Evolutionary conservation across 2,329 filamentous ascomycete genomes (phyloP).

Genomic region (Ceratocystis cacaofunesta): DNA sequence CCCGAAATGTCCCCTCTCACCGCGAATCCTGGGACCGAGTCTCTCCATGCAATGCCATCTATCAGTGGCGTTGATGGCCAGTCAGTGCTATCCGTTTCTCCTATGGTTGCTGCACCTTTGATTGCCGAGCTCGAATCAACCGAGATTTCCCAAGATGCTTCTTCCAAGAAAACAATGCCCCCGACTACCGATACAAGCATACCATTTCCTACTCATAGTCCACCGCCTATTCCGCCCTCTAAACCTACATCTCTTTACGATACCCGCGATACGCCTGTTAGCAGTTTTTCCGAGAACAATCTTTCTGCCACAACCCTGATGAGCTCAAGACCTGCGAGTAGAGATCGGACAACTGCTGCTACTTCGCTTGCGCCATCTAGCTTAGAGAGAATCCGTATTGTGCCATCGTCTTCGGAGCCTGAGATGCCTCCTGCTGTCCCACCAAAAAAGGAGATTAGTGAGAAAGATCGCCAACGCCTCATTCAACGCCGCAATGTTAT

Average conservation of each 20-base stretch:
- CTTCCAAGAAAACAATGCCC: neutral
- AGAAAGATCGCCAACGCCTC: conserved; percentile 51
- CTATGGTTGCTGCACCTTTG: neutral
- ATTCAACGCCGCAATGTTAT: conserved; percentile 70
- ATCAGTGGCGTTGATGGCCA: neutral
- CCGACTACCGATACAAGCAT: neutral
- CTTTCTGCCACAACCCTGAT: conserved; percentile 31
- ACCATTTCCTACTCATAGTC: conserved; percentile 34
- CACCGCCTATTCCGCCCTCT: conserved; percentile 34
- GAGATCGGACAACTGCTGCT: conserved; percentile 22
- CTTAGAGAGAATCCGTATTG: conserved; percentile 12
- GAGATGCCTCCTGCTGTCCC: conserved; percentile 15
- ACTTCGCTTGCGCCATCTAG: conserved; percentile 15
- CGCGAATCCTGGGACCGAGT: neutral
- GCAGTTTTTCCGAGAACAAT: conserved; percentile 17
- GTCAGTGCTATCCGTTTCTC: neutral
- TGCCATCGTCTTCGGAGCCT: conserved; percentile 9
- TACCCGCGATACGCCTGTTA: conserved; percentile 12
- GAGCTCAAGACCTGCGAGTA: conserved; percentile 32
- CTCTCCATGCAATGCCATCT: neutral
- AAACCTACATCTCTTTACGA: conserved; percentile 16
- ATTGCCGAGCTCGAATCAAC: neutral
- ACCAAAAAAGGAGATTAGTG: conserved; percentile 14
- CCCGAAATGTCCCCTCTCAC: conserved; percentile 18
- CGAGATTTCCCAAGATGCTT: neutral